phyloP scores from a whole-genome alignment of 129 eudicot species.

The Centrapalus pauciflorus region DNA sequence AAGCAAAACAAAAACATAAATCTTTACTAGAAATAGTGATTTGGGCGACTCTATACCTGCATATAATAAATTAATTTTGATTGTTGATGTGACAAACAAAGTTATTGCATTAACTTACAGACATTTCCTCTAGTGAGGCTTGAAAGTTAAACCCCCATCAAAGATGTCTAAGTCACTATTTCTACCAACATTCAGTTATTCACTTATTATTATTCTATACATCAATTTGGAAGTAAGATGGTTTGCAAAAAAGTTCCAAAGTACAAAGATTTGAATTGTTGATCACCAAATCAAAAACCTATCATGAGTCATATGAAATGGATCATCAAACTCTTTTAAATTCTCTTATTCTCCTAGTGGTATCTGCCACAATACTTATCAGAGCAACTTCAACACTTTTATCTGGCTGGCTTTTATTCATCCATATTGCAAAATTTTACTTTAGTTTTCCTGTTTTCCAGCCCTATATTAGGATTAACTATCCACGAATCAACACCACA shows the following conservation, averaged over 20 bases:
- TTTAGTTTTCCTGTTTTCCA: background rate
- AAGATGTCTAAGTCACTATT: background rate
- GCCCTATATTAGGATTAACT: background rate
- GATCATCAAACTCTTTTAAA: slow-evolving; percentile 7
- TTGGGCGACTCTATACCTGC: background rate
- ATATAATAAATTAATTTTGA: background rate
- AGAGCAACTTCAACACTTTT: background rate
- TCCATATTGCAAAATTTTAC: background rate
- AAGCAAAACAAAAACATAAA: background rate
- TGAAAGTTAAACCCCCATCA: background rate
- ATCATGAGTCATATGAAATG: background rate
- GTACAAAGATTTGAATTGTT: background rate
- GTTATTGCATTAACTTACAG: no score
- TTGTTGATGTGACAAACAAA: background rate
- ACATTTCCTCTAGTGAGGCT: no score
- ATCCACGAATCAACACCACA: background rate
- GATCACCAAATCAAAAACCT: background rate
- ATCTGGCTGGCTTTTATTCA: background rate
- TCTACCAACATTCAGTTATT: background rate
- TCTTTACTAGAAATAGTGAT: slow-evolving; percentile 2
- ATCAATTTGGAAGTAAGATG: background rate
- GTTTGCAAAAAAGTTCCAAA: background rate
- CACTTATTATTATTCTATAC: no score
- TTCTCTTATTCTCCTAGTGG: background rate
- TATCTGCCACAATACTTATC: background rate